Evolutionary conservation across 495 filamentous ascomycete genomes (phyloP).

Genomic region (Aspergillus homomorphus): DNA sequence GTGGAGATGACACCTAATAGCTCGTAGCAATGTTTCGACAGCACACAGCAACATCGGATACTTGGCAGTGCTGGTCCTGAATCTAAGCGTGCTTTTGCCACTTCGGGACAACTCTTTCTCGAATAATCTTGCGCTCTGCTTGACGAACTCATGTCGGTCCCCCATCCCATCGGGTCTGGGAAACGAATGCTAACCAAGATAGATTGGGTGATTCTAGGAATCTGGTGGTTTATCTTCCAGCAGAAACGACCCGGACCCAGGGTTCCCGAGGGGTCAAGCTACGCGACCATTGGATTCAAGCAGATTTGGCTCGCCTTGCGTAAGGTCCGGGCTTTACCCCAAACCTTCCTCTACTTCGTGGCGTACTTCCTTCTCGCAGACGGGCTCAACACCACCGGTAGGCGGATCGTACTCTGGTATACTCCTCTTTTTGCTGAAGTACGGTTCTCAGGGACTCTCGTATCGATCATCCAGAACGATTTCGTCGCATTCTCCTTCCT

Average conservation of each 20-base stretch:
- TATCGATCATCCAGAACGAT: slow-evolving; percentile 48
- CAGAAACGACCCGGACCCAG: slow-evolving; percentile 45
- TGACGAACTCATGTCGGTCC: slow-evolving; percentile 44
- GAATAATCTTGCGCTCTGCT: slow-evolving; percentile 45
- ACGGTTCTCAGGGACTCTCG: slow-evolving; percentile 32
- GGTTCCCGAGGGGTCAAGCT: slow-evolving; percentile 45
- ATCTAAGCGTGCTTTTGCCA: slow-evolving; percentile 45
- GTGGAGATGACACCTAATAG: slow-evolving; percentile 12
- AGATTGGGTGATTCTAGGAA: slow-evolving; percentile 48
- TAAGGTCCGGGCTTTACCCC: slow-evolving; percentile 42
- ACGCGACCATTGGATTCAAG: slow-evolving; percentile 46
- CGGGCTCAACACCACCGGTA: slow-evolving; percentile 49
- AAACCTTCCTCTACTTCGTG: slow-evolving; percentile 45
- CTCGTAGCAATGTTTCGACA: slow-evolving; percentile 42
- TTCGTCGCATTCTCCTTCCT: slow-evolving; percentile 47
- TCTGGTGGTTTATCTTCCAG: slow-evolving; percentile 54
- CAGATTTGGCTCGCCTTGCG: slow-evolving; percentile 45
- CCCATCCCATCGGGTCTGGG: background rate
- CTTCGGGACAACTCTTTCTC: slow-evolving; percentile 39
- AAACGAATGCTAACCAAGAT: background rate
- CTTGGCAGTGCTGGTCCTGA: slow-evolving; percentile 41
- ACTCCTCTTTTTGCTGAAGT: background rate
- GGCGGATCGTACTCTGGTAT: background rate
- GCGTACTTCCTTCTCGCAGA: slow-evolving; percentile 51
- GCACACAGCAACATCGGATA: slow-evolving; percentile 52